phyloP scores from a whole-genome alignment of 1,284 basidiomycete species.

The Microbotryum lychnidis-dioicae region DNA sequence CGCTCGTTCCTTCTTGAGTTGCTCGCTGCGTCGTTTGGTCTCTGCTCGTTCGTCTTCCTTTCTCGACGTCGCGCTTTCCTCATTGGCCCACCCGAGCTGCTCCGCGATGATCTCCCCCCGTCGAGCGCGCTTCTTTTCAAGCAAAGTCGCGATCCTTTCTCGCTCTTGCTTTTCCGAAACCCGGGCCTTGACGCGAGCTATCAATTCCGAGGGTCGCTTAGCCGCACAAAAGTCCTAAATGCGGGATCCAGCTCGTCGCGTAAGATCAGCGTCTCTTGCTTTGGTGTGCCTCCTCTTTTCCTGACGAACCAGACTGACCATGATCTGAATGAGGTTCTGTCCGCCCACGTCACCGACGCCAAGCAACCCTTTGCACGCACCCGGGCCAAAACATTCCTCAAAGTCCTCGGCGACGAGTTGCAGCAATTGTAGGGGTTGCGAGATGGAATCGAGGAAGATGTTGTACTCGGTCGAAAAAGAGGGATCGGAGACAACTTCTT shows the following conservation, averaged over 20 bases:
- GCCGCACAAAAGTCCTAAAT: slow-evolving; percentile 22
- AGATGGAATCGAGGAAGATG: slow-evolving; percentile 29
- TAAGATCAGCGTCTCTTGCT: not conserved
- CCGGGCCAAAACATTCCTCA: slow-evolving; percentile 23
- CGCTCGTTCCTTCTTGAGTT: too few species aligned
- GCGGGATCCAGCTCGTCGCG: not conserved
- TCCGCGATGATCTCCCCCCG: not conserved
- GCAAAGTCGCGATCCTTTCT: slow-evolving; percentile 7
- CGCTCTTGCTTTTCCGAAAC: slow-evolving; percentile 23
- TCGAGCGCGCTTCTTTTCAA: slow-evolving; percentile 1
- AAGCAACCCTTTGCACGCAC: slow-evolving; percentile 20
- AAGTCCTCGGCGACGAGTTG: slow-evolving; percentile 29
- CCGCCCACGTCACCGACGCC: slow-evolving; percentile 26
- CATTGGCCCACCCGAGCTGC: not conserved
- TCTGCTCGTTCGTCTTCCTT: too few species aligned
- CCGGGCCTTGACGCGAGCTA: slow-evolving; percentile 21
- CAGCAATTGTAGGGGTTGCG: slow-evolving; percentile 23
- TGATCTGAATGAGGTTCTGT: slow-evolving; percentile 24
- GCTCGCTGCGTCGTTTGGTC: not conserved
- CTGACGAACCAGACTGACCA: not conserved
- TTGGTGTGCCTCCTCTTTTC: not conserved
- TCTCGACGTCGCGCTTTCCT: too few species aligned
- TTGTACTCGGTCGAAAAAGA: slow-evolving; percentile 20
- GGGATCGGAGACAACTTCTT: slow-evolving; percentile 19
- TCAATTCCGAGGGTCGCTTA: slow-evolving; percentile 19